Evolutionary conservation across 345 rosid species (phyloP), one percentile per base, ranked within the genome.

Genomic region (Citrus glauca): DNA sequence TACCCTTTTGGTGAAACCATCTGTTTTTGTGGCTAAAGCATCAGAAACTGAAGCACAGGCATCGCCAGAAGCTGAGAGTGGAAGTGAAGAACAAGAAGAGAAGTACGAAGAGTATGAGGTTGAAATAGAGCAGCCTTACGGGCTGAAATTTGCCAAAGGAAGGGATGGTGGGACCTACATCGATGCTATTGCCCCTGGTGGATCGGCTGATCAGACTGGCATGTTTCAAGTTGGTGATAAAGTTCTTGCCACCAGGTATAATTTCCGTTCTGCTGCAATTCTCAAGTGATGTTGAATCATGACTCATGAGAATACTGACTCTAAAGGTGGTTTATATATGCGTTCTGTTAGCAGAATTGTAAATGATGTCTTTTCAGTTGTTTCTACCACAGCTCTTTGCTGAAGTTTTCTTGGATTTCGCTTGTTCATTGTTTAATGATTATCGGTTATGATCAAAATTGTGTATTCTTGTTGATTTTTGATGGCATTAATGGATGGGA

Each of bases 201-300:
- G 95, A 55, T 75, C 83, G 1, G 99, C 98, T 77, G 98, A 96
- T 73, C 89, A 86, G 87, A 83, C 97, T 69, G 91, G 92, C 19
- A 40, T 84, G 80, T 96, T 96, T 87, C 62, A 92, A 3, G 97
- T 89, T 42, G 98, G 99, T 1, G 99, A 96, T 75, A 96, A 78
- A 87, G 99, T 94, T 35, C 74, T 91, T 56, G 99, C 99, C 83
- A 96, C 99, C 84, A 96, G 98, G 99, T 96, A 20, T n/a, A 68
- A 55, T 57, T 38, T 70, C 62, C 35, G 53, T 65, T 68, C 2
- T 56, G 35, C 25, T 73, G 78, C 40, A 19, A 37, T 53, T 40
- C 38, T 72, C 65, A 35, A 4, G 5, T 20, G 38, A 20, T 64
- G 3, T 32, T 53, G 57, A 53, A 16, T 17, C 22, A 53, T 17